Evolutionary conservation across 2,329 filamentous ascomycete genomes (phyloP).

Genomic region (Stagonosporopsis vannaccii): DNA sequence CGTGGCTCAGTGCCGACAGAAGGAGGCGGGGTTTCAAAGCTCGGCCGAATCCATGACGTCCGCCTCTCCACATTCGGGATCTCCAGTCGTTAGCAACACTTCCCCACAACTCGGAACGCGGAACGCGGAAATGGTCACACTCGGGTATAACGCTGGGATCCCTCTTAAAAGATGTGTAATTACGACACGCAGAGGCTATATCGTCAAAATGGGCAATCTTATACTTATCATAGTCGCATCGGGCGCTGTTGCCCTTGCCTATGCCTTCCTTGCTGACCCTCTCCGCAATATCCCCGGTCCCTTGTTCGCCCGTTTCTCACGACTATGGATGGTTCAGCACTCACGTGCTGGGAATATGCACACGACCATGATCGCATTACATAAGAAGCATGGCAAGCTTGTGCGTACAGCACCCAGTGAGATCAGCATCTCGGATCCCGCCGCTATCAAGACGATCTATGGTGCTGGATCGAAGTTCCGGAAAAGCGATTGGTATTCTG

Average conservation of each 20-base stretch:
- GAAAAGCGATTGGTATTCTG: conserved; percentile 30
- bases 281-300: conserved; percentile 14
- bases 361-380: conserved; percentile 14
- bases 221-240: conserved; percentile 4
- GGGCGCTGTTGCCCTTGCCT: neutral
- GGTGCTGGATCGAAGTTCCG: conserved; percentile 29
- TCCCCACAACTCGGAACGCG: neutral
- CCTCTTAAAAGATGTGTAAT: neutral
- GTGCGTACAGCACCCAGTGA: conserved; percentile 21
- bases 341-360: conserved; percentile 15
- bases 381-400: conserved; percentile 20
- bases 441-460: conserved; percentile 27
- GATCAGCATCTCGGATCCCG: conserved; percentile 18
- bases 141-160: neutral
- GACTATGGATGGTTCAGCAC: conserved; percentile 17
- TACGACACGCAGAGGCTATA: neutral
- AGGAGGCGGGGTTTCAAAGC: neutral
- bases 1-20: neutral
- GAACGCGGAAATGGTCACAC: neutral
- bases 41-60: conserved; percentile 9
- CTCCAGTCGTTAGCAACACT: no score
- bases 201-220: conserved; percentile 8
- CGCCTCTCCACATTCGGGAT: neutral
- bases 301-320: conserved; percentile 10
- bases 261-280: conserved; percentile 8